These are phyloP conservation scores for Colletotrichum sublineola DNA, from an alignment of 2,329 filamentous ascomycete species.

Conservation along the genomic window DNA sequence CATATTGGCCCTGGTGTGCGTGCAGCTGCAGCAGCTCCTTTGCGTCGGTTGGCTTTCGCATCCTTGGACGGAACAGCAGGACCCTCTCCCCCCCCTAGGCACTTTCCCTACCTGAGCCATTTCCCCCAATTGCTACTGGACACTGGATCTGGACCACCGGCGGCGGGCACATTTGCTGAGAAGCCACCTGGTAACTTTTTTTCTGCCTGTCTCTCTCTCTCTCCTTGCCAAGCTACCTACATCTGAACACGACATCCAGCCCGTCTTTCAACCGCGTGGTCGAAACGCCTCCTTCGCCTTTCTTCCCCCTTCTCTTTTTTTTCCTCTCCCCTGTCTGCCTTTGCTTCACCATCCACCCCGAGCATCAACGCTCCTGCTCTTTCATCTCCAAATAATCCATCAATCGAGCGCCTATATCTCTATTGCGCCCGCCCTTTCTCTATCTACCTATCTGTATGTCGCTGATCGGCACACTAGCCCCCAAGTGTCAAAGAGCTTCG, in stretches of 20 bases:
- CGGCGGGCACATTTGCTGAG: constrained; percentile 43
- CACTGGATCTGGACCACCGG: constrained; percentile 34
- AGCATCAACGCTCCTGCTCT: constrained; percentile 35
- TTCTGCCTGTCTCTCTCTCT: constrained; percentile 28
- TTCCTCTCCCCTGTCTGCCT: constrained; percentile 16
- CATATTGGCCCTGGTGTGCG: constrained; percentile 25
- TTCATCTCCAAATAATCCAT: constrained; percentile 41
- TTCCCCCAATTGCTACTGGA: constrained; percentile 18
- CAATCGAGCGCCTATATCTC: constrained; percentile 25
- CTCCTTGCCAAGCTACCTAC: constrained; percentile 37
- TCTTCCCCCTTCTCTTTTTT: constrained; percentile 37
- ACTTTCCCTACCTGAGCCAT: constrained; percentile 15
- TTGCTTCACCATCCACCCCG: constrained; percentile 11
- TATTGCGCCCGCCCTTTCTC: constrained; percentile 25
- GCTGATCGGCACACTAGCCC: constrained; percentile 18
- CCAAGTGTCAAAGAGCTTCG: not conserved
- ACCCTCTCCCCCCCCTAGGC: not conserved
- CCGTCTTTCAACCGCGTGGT: constrained; percentile 39
- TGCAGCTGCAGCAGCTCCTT: constrained; percentile 21
- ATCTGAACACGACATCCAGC: constrained; percentile 42
- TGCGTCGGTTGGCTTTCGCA: constrained; percentile 33
- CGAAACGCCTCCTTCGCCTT: constrained; percentile 42
- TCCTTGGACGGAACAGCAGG: constrained; percentile 18
- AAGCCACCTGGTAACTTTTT: constrained; percentile 43
- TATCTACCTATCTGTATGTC: constrained; percentile 19